Base-by-base conservation (phyloP, 2,329 filamentous ascomycete genomes). In the Dothidotthia symphoricarpi region DNA sequence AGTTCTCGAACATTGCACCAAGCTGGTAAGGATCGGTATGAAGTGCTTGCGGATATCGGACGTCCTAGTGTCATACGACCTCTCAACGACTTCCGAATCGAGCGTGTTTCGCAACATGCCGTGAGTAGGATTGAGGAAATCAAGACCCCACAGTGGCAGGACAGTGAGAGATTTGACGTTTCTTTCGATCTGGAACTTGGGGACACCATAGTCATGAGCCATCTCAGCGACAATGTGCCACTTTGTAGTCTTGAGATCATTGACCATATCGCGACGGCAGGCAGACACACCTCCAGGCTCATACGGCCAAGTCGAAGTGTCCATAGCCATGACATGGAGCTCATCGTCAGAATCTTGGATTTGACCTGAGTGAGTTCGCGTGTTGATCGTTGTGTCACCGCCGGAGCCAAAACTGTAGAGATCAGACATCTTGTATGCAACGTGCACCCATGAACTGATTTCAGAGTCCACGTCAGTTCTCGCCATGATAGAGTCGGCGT, bases 331-430 rank as follows among this genome's bases (percentile, higher is more conserved):
- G 16, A 68, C 61, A 39, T 68, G 63, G 3, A 68, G 57, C 8
- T 51, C 54, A 9, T 58, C 45, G 12, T 67, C 63, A 6, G 54
- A 66, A 34, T 68, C 65, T 13, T 72, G 73, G 31, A 62, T 57
- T 16, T 70, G 63, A 24, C 70, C 63, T 39, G 69, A 24, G 13
- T 35, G 69, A 0, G 69, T 71, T 24, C 71, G 57, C 1, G 72
- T 76, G 39, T 73, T 70, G 39, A 74, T 68, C 28, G 73, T 68
- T 3, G 73, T 67, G 47, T 76, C 73, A 14, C 73, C 73, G 10
- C 73, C 73, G 34, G 72, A 68, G 10, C 73, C 73, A 34, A 75
- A 75, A 41, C 67, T 73, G 51, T 71, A 69, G n/a, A 75, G 55
- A 53, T 75, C 73, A 33, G 70, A 71, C 25, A 73, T 67, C 32